Evolutionary conservation across 169 alveolate genomes (phyloP).

Genomic region (Amoebophrya sp.): DNA sequence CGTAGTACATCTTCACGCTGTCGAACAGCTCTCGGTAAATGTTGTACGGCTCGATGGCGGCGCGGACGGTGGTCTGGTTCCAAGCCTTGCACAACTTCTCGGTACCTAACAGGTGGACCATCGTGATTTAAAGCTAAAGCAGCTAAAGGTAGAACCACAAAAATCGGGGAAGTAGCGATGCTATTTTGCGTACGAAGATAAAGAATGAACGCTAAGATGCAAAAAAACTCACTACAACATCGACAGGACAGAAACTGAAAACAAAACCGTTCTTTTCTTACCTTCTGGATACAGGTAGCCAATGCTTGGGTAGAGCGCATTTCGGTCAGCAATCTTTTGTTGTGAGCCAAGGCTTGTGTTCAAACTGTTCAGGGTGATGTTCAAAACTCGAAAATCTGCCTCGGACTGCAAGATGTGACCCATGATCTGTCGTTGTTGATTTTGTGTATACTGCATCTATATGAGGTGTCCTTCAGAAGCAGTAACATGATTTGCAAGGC

Average conservation of each 20-base stretch:
- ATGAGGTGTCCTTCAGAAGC: too few relatives aligned
- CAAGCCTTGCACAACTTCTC: slow-evolving; percentile 76
- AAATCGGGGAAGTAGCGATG: not conserved
- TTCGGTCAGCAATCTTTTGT: slow-evolving; percentile 65
- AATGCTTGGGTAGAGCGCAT: slow-evolving; percentile 72
- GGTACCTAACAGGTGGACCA: slow-evolving; percentile 53
- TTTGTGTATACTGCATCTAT: too few relatives aligned
- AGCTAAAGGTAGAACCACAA: not conserved
- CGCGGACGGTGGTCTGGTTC: slow-evolving; percentile 78
- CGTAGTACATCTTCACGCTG: slow-evolving; percentile 23
- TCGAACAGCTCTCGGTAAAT: not conserved
- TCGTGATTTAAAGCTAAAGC: not conserved
- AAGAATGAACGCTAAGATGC: not conserved
- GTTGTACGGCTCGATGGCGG: slow-evolving; percentile 57
- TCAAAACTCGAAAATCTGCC: slow-evolving; percentile 54
- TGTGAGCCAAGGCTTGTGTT: slow-evolving; percentile 38
- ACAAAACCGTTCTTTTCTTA: not conserved
- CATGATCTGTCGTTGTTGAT: slow-evolving; percentile 68
- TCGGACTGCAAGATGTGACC: slow-evolving; percentile 67
- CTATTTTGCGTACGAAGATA: not conserved
- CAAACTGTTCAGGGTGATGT: slow-evolving; percentile 55
- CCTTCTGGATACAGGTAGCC: slow-evolving; percentile 85
- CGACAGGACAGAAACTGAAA: not conserved
- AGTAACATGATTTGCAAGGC: too few relatives aligned
- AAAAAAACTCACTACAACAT: not conserved